Percentiles rank a stretch among this genome's conserved stretches.
phyloP scores from a whole-genome alignment of 768 basidiomycete species.

The Boletellus emodensis region DNA sequence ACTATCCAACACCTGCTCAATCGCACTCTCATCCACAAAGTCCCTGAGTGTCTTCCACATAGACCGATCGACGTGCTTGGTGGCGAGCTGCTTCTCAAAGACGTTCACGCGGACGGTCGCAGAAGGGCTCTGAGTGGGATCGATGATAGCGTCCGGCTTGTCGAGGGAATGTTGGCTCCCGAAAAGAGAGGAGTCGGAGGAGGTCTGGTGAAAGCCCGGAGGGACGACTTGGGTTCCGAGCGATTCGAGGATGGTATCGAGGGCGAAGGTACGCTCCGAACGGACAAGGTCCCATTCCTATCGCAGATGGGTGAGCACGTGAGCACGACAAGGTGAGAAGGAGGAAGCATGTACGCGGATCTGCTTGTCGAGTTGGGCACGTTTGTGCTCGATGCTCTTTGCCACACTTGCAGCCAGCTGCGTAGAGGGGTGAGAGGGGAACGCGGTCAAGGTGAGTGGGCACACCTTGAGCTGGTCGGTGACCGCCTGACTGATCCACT shows the following conservation, averaged over 20 bases:
- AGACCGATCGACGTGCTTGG: slow-evolving; percentile 40
- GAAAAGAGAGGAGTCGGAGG: slow-evolving; percentile 71
- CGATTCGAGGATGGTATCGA: slow-evolving; percentile 69
- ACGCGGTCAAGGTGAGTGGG: background rate
- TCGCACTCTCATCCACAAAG: slow-evolving; percentile 79
- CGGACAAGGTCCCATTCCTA: slow-evolving; percentile 73
- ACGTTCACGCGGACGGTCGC: slow-evolving; percentile 28
- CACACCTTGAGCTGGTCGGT: slow-evolving; percentile 72
- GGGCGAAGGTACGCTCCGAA: slow-evolving; percentile 52
- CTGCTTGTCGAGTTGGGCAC: slow-evolving; percentile 53
- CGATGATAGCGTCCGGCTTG: slow-evolving; percentile 35
- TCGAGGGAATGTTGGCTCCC: slow-evolving; percentile 66
- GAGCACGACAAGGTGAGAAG: background rate
- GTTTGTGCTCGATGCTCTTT: slow-evolving; percentile 71
- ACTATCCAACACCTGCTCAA: slow-evolving; percentile 70
- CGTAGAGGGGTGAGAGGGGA: background rate
- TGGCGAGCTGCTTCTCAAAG: slow-evolving; percentile 17
- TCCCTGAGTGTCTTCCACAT: slow-evolving; percentile 82
- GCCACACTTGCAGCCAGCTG: slow-evolving; percentile 73
- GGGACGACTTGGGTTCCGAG: slow-evolving; percentile 72
- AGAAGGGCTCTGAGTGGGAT: slow-evolving; percentile 32
- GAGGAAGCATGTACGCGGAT: slow-evolving; percentile 47
- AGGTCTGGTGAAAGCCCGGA: slow-evolving; percentile 66
- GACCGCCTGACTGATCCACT: slow-evolving; percentile 73
- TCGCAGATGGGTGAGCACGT: background rate